Evolutionary conservation across 2,329 filamentous ascomycete species (phyloP).

Genomic region (Fusarium papillatum): DNA sequence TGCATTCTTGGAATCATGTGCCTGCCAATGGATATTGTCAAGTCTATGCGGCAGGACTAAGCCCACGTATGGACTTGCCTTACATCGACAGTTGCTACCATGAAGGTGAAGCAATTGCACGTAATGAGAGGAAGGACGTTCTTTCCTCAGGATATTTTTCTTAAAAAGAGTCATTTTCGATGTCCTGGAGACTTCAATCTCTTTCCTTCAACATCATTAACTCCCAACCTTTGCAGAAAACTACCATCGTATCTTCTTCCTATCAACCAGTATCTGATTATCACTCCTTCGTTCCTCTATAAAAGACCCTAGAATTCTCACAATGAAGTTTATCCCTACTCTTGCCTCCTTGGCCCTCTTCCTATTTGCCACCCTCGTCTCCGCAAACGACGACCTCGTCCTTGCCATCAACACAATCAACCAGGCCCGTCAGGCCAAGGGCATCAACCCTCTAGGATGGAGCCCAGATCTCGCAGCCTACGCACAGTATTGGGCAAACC

Average conservation of each 20-base stretch:
- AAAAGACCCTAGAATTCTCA: neutral
- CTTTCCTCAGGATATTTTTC: neutral
- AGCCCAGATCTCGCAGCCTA: conserved; percentile 47
- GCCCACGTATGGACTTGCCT: neutral
- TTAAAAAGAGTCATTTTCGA: neutral
- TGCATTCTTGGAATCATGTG: neutral
- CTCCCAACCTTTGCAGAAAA: neutral
- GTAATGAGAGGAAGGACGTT: neutral
- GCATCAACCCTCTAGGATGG: conserved; percentile 47
- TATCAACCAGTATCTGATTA: neutral
- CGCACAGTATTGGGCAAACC: conserved; percentile 51
- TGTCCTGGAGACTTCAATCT: neutral
- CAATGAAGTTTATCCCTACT: conserved; percentile 17
- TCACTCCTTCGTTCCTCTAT: neutral
- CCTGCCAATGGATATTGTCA: neutral
- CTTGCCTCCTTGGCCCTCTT: conserved; percentile 30
- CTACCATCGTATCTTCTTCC: neutral
- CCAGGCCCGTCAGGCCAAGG: conserved; percentile 46
- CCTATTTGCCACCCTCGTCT: conserved; percentile 13
- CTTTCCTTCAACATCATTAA: neutral
- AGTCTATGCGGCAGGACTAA: neutral
- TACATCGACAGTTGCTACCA: neutral
- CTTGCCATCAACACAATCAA: conserved; percentile 48
- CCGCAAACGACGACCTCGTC: conserved; percentile 40
- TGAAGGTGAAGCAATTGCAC: neutral